phyloP scores from a whole-genome alignment of 768 basidiomycete species.

The Boletus rubropictus region DNA sequence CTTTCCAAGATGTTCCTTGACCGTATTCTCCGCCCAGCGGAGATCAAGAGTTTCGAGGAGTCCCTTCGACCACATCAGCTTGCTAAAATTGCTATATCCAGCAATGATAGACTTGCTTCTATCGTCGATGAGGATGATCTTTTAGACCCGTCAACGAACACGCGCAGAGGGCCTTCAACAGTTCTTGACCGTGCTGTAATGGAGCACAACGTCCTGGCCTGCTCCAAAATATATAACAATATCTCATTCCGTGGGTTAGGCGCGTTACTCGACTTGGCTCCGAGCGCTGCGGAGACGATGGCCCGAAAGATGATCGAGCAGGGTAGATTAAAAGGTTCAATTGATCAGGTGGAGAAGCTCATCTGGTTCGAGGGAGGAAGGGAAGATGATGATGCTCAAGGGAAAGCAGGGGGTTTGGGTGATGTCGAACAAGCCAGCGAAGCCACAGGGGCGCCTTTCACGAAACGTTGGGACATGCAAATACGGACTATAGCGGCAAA shows the following conservation, averaged over 20 bases:
- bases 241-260: conserved; percentile 95
- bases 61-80: conserved; percentile 89
- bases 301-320: conserved; percentile 99
- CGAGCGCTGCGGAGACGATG: conserved; percentile 94
- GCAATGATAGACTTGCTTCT: conserved; percentile 75
- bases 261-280: conserved; percentile 79
- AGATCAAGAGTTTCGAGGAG: conserved; percentile 85
- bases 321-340: conserved; percentile 84
- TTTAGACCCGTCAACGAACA: conserved; percentile 56
- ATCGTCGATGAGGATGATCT: conserved; percentile 52
- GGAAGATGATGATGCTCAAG: conserved; percentile 90
- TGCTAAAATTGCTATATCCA: conserved; percentile 81
- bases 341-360: conserved; percentile 92
- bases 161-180: conserved; percentile 86
- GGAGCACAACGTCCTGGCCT: conserved; percentile 97
- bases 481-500: conserved; percentile 85
- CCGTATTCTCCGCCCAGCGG: conserved; percentile 85
- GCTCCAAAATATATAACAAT: conserved; percentile 96
- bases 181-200: conserved; percentile 96
- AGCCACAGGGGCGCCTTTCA: conserved; percentile 84
- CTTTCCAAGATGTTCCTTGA: conserved; percentile 98
- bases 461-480: conserved; percentile 93
- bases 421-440: conserved; percentile 81
- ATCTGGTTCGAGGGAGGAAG: conserved; percentile 87
- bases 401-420: conserved; percentile 89